These are phyloP conservation scores for Talaromyces albobiverticillius DNA, from an alignment of 2,329 filamentous ascomycete genomes.

Conservation along the genomic window DNA sequence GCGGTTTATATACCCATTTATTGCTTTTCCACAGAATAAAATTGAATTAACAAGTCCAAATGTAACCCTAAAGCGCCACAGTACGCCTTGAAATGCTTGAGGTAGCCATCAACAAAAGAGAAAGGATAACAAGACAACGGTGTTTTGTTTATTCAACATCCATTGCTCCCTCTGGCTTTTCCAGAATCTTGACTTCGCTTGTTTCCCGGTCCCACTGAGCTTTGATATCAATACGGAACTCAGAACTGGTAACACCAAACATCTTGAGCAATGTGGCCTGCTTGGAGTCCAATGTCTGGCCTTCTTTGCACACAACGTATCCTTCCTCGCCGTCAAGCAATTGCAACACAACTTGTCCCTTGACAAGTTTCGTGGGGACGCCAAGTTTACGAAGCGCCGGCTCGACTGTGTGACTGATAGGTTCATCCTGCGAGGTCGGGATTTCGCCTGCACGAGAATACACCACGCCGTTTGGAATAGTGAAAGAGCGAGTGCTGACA, in stretches of 20 bases:
- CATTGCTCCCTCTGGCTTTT: slow-evolving; percentile 37
- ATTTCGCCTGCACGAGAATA: slow-evolving; percentile 77
- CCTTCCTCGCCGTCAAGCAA: slow-evolving; percentile 44
- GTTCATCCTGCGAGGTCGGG: slow-evolving; percentile 75
- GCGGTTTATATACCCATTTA: not conserved
- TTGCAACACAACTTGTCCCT: slow-evolving; percentile 80
- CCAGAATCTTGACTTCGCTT: slow-evolving; percentile 39
- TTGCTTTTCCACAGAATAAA: slow-evolving; percentile 1
- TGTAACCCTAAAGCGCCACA: slow-evolving; percentile 12
- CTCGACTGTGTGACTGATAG: slow-evolving; percentile 83
- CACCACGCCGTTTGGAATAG: slow-evolving; percentile 78
- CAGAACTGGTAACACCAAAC: slow-evolving; percentile 84
- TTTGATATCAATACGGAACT: slow-evolving; percentile 79
- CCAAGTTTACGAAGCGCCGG: slow-evolving; percentile 84
- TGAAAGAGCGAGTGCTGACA: slow-evolving; percentile 69
- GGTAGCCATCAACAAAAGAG: slow-evolving; percentile 18
- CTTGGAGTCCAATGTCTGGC: slow-evolving; percentile 79
- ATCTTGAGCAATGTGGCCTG: slow-evolving; percentile 93
- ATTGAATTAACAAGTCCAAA: not conserved
- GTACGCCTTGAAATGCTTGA: slow-evolving; percentile 30
- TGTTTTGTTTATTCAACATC: slow-evolving; percentile 37
- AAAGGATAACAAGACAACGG: slow-evolving; percentile 18
- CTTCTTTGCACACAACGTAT: slow-evolving; percentile 80
- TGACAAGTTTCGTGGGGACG: slow-evolving; percentile 83
- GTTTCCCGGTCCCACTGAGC: slow-evolving; percentile 56